Evolutionary conservation across 208 protist genomes (phyloP).

Genomic region (Leishmania mexicana): DNA sequence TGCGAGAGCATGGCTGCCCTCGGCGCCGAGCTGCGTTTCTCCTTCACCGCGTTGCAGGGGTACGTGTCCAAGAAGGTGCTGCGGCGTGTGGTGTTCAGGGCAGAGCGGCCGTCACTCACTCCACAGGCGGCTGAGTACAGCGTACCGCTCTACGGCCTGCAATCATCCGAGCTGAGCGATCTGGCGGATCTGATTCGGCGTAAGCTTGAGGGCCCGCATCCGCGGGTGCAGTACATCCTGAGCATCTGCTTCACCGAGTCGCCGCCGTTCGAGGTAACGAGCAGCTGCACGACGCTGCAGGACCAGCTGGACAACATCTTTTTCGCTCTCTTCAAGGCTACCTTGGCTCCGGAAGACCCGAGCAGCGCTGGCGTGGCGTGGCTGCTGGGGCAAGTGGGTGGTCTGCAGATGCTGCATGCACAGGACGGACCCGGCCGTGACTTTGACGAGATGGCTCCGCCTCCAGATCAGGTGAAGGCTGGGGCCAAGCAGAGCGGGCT

Average conservation of each 20-base stretch:
- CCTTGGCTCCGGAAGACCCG: slow-evolving; percentile 76
- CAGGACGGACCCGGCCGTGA: slow-evolving; percentile 47
- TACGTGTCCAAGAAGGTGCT: slow-evolving; percentile 62
- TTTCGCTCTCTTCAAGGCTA: slow-evolving; percentile 97
- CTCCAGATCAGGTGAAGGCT: slow-evolving; percentile 67
- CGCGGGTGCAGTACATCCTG: slow-evolving; percentile 95
- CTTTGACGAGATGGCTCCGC: slow-evolving; percentile 55
- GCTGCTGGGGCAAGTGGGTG: slow-evolving; percentile 91
- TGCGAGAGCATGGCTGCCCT: slow-evolving; percentile 43
- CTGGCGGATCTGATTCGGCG: slow-evolving; percentile 64
- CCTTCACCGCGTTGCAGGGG: slow-evolving; percentile 69
- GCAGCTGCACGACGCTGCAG: slow-evolving; percentile 85
- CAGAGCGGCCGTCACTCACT: slow-evolving; percentile 45
- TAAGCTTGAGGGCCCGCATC: slow-evolving; percentile 63
- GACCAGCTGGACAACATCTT: slow-evolving; percentile 97
- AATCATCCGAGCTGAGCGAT: slow-evolving; percentile 59
- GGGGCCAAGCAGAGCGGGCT: slow-evolving; percentile 93
- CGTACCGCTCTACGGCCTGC: slow-evolving; percentile 80
- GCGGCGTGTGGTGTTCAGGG: slow-evolving; percentile 50
- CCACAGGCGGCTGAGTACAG: slow-evolving; percentile 82
- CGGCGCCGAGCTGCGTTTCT: slow-evolving; percentile 83
- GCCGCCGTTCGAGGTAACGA: slow-evolving; percentile 40
- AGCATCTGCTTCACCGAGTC: slow-evolving; percentile 88
- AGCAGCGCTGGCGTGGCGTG: slow-evolving; percentile 83
- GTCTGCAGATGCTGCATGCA: slow-evolving; percentile 85